These are phyloP conservation scores for Elongisporangium anandrum DNA, from an alignment of 352 stramenopile genomes.

Conservation along the genomic window DNA sequence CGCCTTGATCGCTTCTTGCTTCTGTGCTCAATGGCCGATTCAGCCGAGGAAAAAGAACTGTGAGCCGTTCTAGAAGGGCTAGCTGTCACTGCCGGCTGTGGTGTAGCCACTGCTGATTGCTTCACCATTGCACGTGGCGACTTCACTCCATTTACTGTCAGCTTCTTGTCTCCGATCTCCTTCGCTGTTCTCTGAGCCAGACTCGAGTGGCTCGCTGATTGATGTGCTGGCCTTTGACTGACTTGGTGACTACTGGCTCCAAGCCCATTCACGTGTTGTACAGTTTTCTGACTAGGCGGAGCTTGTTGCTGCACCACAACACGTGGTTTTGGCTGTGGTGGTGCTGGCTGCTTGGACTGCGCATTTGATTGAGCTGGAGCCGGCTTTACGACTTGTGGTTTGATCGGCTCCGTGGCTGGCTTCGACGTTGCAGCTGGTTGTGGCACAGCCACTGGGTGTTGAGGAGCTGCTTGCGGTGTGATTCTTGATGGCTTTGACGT, in stretches of 20 bases:
- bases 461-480: not conserved
- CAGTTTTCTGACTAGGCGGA: not conserved
- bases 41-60: not conserved
- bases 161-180: not conserved
- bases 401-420: not conserved
- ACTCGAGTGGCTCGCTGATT: not conserved
- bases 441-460: no score
- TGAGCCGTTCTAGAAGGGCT: not conserved
- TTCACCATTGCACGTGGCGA: not conserved
- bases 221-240: not conserved
- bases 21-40: not conserved
- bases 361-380: not conserved
- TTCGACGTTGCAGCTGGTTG: not conserved
- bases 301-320: not conserved
- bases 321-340: not conserved
- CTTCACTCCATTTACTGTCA: not conserved
- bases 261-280: not conserved
- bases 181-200: not conserved
- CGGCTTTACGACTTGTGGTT: not conserved
- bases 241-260: not conserved
- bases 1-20: not conserved
- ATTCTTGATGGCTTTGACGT: not conserved
- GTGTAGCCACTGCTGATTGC: not conserved
- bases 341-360: not conserved
- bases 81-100: not conserved